phyloP scores from a whole-genome alignment of 768 basidiomycete species.

The Lepiota brunneoincarnata region DNA sequence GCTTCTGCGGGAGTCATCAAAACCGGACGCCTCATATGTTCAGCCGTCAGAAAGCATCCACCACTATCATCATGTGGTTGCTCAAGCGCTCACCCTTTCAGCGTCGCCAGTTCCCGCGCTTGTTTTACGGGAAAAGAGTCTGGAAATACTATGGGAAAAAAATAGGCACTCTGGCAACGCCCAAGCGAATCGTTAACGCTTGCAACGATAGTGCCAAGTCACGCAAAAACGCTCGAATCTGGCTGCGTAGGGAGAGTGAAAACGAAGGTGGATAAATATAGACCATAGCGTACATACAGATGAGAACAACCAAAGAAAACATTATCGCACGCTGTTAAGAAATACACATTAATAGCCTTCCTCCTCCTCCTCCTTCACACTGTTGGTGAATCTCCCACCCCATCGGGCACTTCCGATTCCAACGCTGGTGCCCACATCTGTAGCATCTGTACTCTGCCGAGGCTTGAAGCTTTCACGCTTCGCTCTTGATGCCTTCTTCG shows the following conservation, averaged over 20 bases:
- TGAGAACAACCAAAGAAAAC: conserved; percentile 9
- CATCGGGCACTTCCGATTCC: conserved; percentile 26
- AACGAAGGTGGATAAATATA: conserved; percentile 8
- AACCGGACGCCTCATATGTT: too few species aligned
- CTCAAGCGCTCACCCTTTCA: too few species aligned
- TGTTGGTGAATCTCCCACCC: conserved; percentile 31
- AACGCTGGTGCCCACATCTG: conserved; percentile 25
- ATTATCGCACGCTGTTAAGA: conserved; percentile 14
- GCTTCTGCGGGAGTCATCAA: too few species aligned
- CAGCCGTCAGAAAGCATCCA: too few species aligned
- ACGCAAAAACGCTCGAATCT: too few species aligned
- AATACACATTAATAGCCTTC: conserved; percentile 32
- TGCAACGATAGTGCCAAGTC: too few species aligned
- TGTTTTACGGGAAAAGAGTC: too few species aligned
- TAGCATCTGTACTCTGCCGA: conserved; percentile 64
- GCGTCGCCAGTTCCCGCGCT: too few species aligned
- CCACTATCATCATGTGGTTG: too few species aligned
- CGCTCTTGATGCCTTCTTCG: conserved; percentile 50
- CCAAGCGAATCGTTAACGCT: too few species aligned
- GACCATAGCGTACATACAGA: conserved; percentile 9
- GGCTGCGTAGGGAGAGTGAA: background rate
- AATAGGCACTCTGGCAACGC: too few species aligned
- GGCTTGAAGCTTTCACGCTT: conserved; percentile 83
- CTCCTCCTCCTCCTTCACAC: conserved; percentile 46
- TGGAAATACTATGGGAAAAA: too few species aligned